Percentiles rank a stretch among this genome's conserved stretches.
phyloP scores from a whole-genome alignment of 495 filamentous ascomycete species.

The Hyaloscypha hepaticicola region DNA sequence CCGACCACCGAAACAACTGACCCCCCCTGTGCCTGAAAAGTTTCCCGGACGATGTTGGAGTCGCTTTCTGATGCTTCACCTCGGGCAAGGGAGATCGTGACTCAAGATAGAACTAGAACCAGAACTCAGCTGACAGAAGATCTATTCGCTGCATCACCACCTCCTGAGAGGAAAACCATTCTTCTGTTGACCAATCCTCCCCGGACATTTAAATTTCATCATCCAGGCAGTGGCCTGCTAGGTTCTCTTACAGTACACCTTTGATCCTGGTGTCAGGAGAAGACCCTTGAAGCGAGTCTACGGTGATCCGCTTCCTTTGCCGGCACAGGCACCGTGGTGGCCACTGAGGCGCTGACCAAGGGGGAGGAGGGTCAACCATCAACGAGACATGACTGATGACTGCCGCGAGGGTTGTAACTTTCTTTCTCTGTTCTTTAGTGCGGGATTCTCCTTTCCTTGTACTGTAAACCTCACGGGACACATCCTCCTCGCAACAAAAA shows the following conservation, averaged over 20 bases:
- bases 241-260: slow-evolving; percentile 21
- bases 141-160: not conserved
- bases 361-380: not conserved
- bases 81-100: not conserved
- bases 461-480: not conserved
- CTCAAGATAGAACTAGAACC: not conserved
- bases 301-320: slow-evolving; percentile 5
- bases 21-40: not conserved
- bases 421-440: not conserved
- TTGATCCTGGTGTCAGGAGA: slow-evolving; percentile 12
- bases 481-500: not conserved
- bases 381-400: not conserved
- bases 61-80: not conserved
- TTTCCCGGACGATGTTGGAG: not conserved
- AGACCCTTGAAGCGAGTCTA: slow-evolving; percentile 20
- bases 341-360: not conserved
- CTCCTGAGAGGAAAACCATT: not conserved
- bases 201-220: slow-evolving; percentile 18
- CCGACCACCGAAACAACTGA: too few relatives aligned
- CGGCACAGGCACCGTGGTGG: too few relatives aligned
- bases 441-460: not conserved
- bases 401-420: not conserved
- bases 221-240: slow-evolving; percentile 22
- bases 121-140: not conserved
- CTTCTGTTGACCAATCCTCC: not conserved